Evolutionary conservation across 306 rosid genomes (phyloP).

Genomic region (Acacia acuminata): DNA sequence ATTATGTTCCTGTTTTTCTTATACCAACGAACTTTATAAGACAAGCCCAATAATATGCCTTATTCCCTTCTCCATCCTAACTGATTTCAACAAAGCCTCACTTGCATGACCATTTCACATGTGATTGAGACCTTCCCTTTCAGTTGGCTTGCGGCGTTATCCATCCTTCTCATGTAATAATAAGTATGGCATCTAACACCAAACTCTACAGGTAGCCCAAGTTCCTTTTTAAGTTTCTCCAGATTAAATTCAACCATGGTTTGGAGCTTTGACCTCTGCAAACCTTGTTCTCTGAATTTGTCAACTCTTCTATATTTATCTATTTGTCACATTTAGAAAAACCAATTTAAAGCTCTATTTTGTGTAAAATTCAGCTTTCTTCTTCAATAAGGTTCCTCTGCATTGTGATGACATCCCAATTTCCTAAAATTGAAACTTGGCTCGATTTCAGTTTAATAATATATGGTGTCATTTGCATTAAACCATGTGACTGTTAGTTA

Average conservation of each 20-base stretch:
- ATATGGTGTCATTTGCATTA: too few species aligned
- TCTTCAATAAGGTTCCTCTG: too few species aligned
- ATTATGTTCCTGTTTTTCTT: neutral
- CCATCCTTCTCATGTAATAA: constrained; percentile 44
- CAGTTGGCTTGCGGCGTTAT: constrained; percentile 53
- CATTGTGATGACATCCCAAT: too few species aligned
- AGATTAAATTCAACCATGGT: constrained; percentile 24
- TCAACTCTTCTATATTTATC: too few species aligned
- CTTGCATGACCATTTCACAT: constrained; percentile 65
- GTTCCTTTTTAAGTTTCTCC: constrained; percentile 3
- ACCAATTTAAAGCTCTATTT: too few species aligned
- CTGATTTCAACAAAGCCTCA: constrained; percentile 53
- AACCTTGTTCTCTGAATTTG: neutral
- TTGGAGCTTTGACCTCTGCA: neutral
- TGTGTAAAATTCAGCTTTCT: too few species aligned
- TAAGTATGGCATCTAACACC: constrained; percentile 46
- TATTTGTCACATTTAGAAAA: too few species aligned
- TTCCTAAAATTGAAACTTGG: too few species aligned
- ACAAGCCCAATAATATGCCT: constrained; percentile 42
- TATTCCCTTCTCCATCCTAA: constrained; percentile 44
- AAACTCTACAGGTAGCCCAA: constrained; percentile 25
- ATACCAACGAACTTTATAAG: constrained; percentile 30
- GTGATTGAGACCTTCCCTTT: constrained; percentile 52
- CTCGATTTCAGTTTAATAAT: too few species aligned
- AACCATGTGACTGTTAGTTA: too few species aligned